Conservation (phyloP, 2,329 filamentous ascomycete species). For the Fusarium sp. region DNA sequence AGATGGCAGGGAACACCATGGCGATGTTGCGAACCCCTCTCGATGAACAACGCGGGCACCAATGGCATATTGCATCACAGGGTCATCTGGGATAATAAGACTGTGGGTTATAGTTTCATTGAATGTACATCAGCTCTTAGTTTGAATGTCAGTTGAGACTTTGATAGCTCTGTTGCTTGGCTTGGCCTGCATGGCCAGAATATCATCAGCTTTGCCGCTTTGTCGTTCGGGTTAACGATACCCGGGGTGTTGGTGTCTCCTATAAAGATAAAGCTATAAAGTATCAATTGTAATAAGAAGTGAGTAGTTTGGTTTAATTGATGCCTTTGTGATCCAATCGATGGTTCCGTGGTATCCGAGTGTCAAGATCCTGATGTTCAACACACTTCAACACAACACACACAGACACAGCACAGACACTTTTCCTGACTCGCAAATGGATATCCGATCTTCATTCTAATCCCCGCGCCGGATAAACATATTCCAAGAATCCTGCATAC, state of each 20-base stretch:
- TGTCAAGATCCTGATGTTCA: background rate
- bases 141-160: background rate
- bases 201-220: slow-evolving; percentile 32
- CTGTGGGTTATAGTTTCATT: slow-evolving; percentile 37
- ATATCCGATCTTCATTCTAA: slow-evolving; percentile 10
- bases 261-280: background rate
- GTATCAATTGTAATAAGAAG: background rate
- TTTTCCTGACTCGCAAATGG: slow-evolving; percentile 3
- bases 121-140: slow-evolving; percentile 15
- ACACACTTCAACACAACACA: background rate
- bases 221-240: slow-evolving; percentile 8
- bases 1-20: slow-evolving; percentile 26
- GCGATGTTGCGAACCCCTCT: slow-evolving; percentile 35
- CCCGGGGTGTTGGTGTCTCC: background rate
- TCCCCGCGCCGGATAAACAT: slow-evolving; percentile 35
- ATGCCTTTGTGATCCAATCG: background rate
- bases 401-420: background rate
- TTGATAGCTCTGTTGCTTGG: slow-evolving; percentile 6
- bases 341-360: slow-evolving; percentile 13
- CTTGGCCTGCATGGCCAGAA: slow-evolving; percentile 32
- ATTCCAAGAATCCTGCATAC: background rate
- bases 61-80: slow-evolving; percentile 28
- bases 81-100: slow-evolving; percentile 30
- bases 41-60: slow-evolving; percentile 41
- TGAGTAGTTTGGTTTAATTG: background rate